Percentiles rank a stretch among this genome's conserved stretches.
These are phyloP conservation scores for Millerago galiae DNA, from an alignment of 805 yeast species.

Conservation along the genomic window DNA sequence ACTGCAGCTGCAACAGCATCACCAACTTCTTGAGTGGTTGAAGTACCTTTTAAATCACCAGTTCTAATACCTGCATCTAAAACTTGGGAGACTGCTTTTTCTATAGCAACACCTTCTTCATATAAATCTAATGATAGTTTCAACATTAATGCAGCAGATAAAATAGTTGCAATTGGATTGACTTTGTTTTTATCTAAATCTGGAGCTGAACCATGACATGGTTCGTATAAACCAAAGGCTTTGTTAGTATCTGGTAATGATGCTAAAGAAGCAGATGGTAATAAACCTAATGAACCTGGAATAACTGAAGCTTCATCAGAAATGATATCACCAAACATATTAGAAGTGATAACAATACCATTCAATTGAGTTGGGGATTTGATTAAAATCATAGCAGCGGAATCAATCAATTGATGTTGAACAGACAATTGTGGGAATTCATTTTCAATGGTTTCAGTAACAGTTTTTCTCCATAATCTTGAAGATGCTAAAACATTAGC, in stretches of 20 bases:
- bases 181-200: constrained; percentile 84
- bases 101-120: constrained; percentile 83
- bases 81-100: constrained; percentile 78
- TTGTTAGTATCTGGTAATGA: constrained; percentile 93
- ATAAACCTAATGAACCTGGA: constrained; percentile 93
- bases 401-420: constrained; percentile 94
- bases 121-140: constrained; percentile 78
- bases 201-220: constrained; percentile 98
- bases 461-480: constrained; percentile 93
- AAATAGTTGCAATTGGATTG: constrained; percentile 91
- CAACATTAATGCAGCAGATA: constrained; percentile 97
- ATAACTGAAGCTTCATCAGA: constrained; percentile 97
- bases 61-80: constrained; percentile 84
- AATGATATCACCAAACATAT: constrained; percentile 98
- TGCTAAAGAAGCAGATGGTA: constrained; percentile 92
- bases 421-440: constrained; percentile 88
- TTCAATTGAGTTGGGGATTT: constrained; percentile 87
- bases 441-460: constrained; percentile 70
- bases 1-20: constrained; percentile 83
- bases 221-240: constrained; percentile 96
- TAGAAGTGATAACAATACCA: constrained; percentile 87
- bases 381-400: constrained; percentile 97
- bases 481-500: constrained; percentile 97
- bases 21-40: constrained; percentile 85
- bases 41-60: constrained; percentile 84